phyloP scores from a whole-genome alignment of 176 grass and related monocot genomes.

The Carex myosuroides region DNA sequence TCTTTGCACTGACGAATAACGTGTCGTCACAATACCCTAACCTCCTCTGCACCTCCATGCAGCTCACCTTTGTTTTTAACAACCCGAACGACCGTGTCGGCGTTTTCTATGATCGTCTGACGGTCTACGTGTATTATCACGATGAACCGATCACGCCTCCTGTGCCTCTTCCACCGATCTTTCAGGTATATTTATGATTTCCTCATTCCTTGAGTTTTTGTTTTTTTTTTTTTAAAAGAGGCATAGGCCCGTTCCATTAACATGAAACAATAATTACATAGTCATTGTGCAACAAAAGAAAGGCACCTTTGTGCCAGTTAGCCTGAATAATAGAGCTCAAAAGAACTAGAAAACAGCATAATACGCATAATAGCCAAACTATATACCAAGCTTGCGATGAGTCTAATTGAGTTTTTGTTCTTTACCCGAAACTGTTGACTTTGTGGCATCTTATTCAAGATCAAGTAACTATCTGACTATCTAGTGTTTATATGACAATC shows the following conservation, averaged over 20 bases:
- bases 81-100: conserved; percentile 58
- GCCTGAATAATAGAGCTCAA: too few species aligned
- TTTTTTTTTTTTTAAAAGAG: too few species aligned
- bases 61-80: conserved; percentile 60
- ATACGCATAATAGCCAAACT: too few species aligned
- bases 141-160: conserved; percentile 43
- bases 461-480: background rate
- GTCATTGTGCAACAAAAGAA: too few species aligned
- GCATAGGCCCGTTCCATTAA: too few species aligned
- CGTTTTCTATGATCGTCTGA: conserved; percentile 44
- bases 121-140: conserved; percentile 43
- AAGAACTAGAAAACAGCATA: too few species aligned
- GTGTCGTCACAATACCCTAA: background rate
- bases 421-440: background rate
- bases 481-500: background rate
- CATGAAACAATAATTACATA: too few species aligned
- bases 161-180: conserved; percentile 27
- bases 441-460: background rate
- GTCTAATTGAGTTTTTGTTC: background rate
- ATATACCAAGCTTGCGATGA: too few species aligned
- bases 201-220: background rate
- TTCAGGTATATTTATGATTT: conserved; percentile 32
- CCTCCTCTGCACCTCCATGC: conserved; percentile 32
- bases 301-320: too few species aligned
- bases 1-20: conserved; percentile 36